Evolutionary conservation across 176 grass and related monocot genomes (phyloP).

Genomic region (Paspalum notatum): DNA sequence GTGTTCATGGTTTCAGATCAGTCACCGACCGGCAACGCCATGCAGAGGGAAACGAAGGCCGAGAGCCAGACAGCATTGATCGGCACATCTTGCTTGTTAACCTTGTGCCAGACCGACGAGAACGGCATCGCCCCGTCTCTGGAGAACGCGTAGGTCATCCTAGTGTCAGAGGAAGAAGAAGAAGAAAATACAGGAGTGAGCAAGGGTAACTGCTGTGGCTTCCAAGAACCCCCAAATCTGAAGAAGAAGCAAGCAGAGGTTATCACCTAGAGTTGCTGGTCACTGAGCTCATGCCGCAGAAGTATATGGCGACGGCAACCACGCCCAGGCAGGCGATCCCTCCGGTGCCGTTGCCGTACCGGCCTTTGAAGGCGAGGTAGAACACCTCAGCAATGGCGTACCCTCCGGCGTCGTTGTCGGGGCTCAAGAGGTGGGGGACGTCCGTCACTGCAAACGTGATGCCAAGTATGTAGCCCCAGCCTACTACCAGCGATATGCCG

Average conservation of each 20-base stretch:
- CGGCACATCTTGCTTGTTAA: conserved; percentile 79
- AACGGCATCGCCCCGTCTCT: conserved; percentile 91
- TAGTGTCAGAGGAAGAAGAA: no score
- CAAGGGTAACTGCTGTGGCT: neutral
- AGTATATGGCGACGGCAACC: conserved; percentile 62
- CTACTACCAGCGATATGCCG: conserved; percentile 63
- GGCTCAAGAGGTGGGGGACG: conserved; percentile 65
- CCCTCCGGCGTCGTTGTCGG: conserved; percentile 77
- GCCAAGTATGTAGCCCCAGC: conserved; percentile 83
- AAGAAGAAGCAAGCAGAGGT: neutral
- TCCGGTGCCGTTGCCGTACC: conserved; percentile 64
- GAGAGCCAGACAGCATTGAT: conserved; percentile 91
- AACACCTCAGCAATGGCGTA: conserved; percentile 81
- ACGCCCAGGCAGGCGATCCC: conserved; percentile 72
- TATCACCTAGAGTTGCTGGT: conserved; percentile 81
- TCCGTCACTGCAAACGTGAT: conserved; percentile 81
- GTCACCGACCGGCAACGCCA: conserved; percentile 89
- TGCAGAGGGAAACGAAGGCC: conserved; percentile 65
- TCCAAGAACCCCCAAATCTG: no score
- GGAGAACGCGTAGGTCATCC: conserved; percentile 93
- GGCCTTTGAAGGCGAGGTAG: conserved; percentile 73
- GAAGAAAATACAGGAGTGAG: neutral
- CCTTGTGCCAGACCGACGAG: conserved; percentile 79
- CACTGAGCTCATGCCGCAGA: conserved; percentile 71
- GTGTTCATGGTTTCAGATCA: neutral